Base-by-base conservation (phyloP, 202 grass and related monocot genomes). In the Cymbopogon flexuosus region DNA sequence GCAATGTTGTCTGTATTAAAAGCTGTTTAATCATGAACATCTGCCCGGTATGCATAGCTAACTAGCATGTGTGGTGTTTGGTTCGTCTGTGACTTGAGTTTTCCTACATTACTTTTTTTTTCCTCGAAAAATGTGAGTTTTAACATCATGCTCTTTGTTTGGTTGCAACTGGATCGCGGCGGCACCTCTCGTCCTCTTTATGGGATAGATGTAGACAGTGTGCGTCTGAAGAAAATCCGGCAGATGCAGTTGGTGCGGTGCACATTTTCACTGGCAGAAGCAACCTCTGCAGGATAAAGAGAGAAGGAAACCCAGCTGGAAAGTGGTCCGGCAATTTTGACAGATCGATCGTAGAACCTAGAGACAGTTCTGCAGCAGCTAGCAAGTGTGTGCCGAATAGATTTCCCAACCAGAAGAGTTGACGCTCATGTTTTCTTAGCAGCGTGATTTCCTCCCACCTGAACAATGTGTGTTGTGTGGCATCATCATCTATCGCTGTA, bases 261-360 rank as follows among this genome's bases (percentile, higher is more conserved):
- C 47, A 29, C 77, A 81, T 81, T 75, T 76, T 87, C 78, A 70
- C 85, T 24, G 31, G 40, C 68, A 68, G 73, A 68, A 62, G 66
- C 73, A 79, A 82, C 65, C 62, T 83, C 73, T 62, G 73, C 58
- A 34, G 47, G 58, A 51, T 83, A 37, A 81, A 69, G 62, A 64
- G 36, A 68, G 51, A 71, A 2, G 40, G 23, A 58, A 71, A 35
- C 13, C 79, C 56, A 56, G 19, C 76, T 84, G 31, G 30, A 76
- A 70, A 80, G 76, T 68, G 42, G 54, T 16, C 81, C 12, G 30
- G 7, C 22, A 39, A 54, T 22, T 37, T 70, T 41, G 82, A 56
- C 42, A 74, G 41, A 36, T 56, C 16, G 30, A 62, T 81, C 42
- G 1, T 16, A 40, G 63, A 81, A 15, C 45, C 46, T 7, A 40